These are phyloP conservation scores for Gymnopilus dilepis DNA, from an alignment of 768 basidiomycete species.

Conservation along the genomic window DNA sequence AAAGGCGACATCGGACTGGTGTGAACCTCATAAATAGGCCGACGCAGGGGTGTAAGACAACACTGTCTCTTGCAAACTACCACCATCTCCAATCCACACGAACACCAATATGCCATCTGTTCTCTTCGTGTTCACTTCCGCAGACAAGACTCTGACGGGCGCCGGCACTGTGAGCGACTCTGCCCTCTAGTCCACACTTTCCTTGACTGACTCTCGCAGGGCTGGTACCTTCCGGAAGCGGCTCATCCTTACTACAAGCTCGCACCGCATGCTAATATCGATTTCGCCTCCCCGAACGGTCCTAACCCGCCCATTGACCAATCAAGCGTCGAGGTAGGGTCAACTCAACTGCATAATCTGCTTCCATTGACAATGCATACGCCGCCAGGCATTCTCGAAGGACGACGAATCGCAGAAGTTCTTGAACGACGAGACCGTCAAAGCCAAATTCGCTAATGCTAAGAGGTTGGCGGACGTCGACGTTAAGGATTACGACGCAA, in stretches of 20 bases:
- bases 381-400: slow-evolving; percentile 47
- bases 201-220: slow-evolving; percentile 41
- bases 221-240: slow-evolving; percentile 81
- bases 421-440: slow-evolving; percentile 57
- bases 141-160: slow-evolving; percentile 58
- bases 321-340: slow-evolving; percentile 52
- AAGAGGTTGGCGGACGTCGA: slow-evolving; percentile 67
- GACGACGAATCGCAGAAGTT: slow-evolving; percentile 65
- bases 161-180: slow-evolving; percentile 47
- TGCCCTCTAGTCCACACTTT: not conserved
- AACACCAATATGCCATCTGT: slow-evolving; percentile 49
- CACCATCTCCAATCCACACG: not conserved
- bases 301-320: slow-evolving; percentile 76
- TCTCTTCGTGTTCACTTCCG: slow-evolving; percentile 80
- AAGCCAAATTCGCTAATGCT: slow-evolving; percentile 56
- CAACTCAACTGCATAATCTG: not conserved
- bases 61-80: not conserved
- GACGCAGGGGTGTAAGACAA: not conserved
- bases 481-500: slow-evolving; percentile 65
- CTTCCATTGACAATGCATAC: not conserved
- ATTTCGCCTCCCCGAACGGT: slow-evolving; percentile 65
- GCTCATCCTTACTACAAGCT: slow-evolving; percentile 74
- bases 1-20: not conserved
- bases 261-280: slow-evolving; percentile 53
- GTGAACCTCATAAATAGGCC: not conserved